Conservation (phyloP, 2,329 filamentous ascomycete genomes). For the Ceratocystis albifundus region DNA sequence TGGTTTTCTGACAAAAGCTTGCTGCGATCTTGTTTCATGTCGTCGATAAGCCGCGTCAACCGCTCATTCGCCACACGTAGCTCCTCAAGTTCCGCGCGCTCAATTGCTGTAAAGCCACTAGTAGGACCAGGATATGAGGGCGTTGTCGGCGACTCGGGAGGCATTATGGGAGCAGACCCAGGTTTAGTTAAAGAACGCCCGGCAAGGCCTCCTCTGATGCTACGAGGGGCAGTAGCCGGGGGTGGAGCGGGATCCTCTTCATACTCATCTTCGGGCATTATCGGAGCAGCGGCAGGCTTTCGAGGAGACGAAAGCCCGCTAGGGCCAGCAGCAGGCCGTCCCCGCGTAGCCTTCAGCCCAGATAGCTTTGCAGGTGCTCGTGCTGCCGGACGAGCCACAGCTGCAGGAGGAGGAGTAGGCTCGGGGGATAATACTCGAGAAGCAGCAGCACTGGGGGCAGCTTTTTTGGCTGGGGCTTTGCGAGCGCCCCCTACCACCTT, state of each 20-base stretch:
- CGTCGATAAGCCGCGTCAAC: constrained; percentile 62
- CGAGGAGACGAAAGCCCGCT: constrained; percentile 43
- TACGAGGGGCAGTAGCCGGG: constrained; percentile 49
- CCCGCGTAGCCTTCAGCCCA: constrained; percentile 51
- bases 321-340: constrained; percentile 43
- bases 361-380: constrained; percentile 43
- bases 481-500: constrained; percentile 34
- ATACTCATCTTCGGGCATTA: constrained; percentile 48
- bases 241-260: constrained; percentile 41
- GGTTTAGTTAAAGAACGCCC: constrained; percentile 77
- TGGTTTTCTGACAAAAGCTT: constrained; percentile 78
- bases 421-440: constrained; percentile 26
- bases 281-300: constrained; percentile 37
- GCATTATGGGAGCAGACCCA: constrained; percentile 39
- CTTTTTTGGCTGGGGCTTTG: constrained; percentile 38
- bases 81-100: constrained; percentile 85
- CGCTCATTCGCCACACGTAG: constrained; percentile 73
- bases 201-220: constrained; percentile 68
- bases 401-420: constrained; percentile 32
- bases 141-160: constrained; percentile 40
- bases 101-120: constrained; percentile 57
- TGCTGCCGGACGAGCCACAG: constrained; percentile 45
- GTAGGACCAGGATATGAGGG: constrained; percentile 39
- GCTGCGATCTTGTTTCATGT: constrained; percentile 68
- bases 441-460: constrained; percentile 31